Evolutionary conservation across 371 early-diverging fungal genomes (phyloP).

Genomic region (Batkoa obscura): DNA sequence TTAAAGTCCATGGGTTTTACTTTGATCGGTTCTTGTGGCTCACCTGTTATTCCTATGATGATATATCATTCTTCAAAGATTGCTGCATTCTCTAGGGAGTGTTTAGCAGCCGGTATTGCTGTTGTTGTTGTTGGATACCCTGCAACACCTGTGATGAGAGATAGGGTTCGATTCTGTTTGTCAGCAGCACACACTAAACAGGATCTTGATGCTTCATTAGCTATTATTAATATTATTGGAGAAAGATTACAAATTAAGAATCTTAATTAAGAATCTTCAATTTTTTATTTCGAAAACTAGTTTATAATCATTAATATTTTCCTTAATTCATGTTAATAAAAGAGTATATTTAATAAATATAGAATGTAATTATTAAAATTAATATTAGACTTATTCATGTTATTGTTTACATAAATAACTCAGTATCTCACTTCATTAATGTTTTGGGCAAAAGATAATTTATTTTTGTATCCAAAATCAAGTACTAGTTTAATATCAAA

Average conservation of each 20-base stretch:
- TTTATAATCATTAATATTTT: too few relatives aligned
- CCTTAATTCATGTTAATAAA: too few relatives aligned
- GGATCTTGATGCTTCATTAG: slow-evolving; percentile 64
- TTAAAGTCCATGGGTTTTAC: slow-evolving; percentile 85
- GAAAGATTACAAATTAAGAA: slow-evolving; percentile 12
- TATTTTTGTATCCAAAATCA: too few relatives aligned
- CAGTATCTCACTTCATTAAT: too few relatives aligned
- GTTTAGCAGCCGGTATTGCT: slow-evolving; percentile 79
- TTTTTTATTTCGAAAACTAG: too few relatives aligned
- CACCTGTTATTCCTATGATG: slow-evolving; percentile 92
- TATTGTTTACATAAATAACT: too few relatives aligned
- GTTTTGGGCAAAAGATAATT: too few relatives aligned
- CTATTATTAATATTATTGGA: slow-evolving; percentile 10
- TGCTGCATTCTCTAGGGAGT: slow-evolving; percentile 80
- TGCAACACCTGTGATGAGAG: slow-evolving; percentile 89
- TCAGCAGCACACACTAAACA: slow-evolving; percentile 91
- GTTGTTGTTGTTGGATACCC: slow-evolving; percentile 99
- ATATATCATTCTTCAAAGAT: slow-evolving; percentile 97
- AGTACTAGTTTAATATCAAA: too few relatives aligned
- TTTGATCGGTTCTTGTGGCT: slow-evolving; percentile 81
- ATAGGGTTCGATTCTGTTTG: slow-evolving; percentile 93
- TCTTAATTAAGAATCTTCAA: slow-evolving; percentile 9
- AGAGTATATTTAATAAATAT: too few relatives aligned
- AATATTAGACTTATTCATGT: too few relatives aligned
- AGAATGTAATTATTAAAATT: too few relatives aligned